Conservation (phyloP, 495 filamentous ascomycete species). For the Letharia columbiana region DNA sequence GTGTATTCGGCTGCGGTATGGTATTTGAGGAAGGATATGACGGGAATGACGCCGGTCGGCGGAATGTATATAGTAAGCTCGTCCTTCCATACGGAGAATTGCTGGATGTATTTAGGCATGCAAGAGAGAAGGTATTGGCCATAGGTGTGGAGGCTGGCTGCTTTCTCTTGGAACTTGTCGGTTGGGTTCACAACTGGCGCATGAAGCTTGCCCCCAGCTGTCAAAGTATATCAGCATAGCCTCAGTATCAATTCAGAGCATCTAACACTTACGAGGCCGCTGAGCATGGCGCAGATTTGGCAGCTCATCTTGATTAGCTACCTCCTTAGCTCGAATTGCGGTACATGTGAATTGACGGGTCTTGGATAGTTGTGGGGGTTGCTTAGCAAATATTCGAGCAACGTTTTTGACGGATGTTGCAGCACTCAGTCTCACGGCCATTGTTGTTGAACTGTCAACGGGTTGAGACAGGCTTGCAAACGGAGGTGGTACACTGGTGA, state of each 20-base stretch:
- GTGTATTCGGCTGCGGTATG: conserved; percentile 97
- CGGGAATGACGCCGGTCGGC: conserved; percentile 76
- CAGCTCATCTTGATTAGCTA: conserved; percentile 30
- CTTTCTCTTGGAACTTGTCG: conserved; percentile 82
- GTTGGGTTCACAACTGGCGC: conserved; percentile 81
- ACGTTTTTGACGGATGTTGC: background rate
- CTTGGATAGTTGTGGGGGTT: background rate
- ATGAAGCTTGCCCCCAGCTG: conserved; percentile 55
- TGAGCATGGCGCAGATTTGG: conserved; percentile 61
- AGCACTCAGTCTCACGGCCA: conserved; percentile 10
- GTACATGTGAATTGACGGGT: conserved; percentile 25
- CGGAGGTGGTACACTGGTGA: conserved; percentile 1
- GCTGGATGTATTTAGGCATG: conserved; percentile 95
- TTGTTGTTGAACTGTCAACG: background rate
- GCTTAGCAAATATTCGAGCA: background rate
- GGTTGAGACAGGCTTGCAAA: background rate
- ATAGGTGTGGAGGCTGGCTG: conserved; percentile 80
- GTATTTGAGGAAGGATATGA: conserved; percentile 93
- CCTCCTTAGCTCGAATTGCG: conserved; percentile 26
- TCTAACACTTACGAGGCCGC: conserved; percentile 48
- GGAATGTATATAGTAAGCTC: conserved; percentile 91
- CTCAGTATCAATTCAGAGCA: background rate
- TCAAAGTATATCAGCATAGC: conserved; percentile 22
- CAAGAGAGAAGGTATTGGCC: conserved; percentile 95
- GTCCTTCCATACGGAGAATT: conserved; percentile 99